Conservation (phyloP, 1,139 yeast species). For the Blastobotrys arbuscula region DNA sequence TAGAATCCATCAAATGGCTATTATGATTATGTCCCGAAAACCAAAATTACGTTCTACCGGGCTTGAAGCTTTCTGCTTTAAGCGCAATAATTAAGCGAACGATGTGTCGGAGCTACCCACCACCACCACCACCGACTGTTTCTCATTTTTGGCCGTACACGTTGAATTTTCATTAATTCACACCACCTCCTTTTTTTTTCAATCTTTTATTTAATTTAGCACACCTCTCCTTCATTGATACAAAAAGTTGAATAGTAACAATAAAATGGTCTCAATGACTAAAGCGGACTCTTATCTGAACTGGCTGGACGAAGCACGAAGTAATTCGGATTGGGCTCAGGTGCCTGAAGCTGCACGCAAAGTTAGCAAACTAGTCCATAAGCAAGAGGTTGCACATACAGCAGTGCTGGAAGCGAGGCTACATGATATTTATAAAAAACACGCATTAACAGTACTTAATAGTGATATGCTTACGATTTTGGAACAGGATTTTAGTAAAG, state of each 20-base stretch:
- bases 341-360: constrained; percentile 24
- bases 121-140: no score
- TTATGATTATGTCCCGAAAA: no score
- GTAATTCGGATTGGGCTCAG: constrained; percentile 20
- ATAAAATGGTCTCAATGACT: constrained; percentile 2
- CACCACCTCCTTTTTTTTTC: no score
- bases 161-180: not conserved
- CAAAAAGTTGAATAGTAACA: not conserved
- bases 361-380: constrained; percentile 15
- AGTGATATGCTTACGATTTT: not conserved
- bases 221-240: not conserved
- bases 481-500: constrained; percentile 3
- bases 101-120: no score
- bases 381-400: constrained; percentile 1
- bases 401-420: constrained; percentile 2
- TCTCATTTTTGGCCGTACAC: no score
- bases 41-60: no score
- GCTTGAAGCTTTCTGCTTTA: no score
- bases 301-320: constrained; percentile 22
- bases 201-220: no score
- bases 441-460: not conserved
- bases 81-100: no score
- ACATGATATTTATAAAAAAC: not conserved
- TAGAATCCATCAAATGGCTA: no score
- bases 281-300: constrained; percentile 15